Conservation (phyloP, 345 rosid genomes). For the Erucastrum elatum region DNA sequence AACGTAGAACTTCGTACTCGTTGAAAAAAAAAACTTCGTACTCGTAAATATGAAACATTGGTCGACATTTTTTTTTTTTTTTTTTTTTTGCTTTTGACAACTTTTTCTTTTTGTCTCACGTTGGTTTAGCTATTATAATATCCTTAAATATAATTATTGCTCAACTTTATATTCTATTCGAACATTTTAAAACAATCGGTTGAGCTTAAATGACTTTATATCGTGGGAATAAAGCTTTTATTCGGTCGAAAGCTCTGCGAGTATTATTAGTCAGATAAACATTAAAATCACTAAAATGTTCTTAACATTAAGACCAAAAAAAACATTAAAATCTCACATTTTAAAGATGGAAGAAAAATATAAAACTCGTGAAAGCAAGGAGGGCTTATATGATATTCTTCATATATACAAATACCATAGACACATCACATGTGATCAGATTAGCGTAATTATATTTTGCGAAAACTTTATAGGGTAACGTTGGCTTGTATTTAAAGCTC, state of each 20-base stretch:
- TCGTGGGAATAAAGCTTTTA: neutral
- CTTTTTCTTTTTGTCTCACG: conserved; percentile 4
- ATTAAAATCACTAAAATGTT: neutral
- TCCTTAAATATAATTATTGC: neutral
- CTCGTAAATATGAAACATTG: neutral
- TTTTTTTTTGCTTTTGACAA: neutral
- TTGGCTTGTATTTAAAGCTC: neutral
- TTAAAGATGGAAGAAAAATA: neutral
- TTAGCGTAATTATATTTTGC: neutral
- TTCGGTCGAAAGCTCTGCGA: neutral
- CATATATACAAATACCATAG: neutral
- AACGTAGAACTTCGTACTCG: neutral
- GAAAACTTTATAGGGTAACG: neutral
- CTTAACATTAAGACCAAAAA: too few species aligned
- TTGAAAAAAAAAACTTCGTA: conserved; percentile 1
- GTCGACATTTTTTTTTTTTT: neutral
- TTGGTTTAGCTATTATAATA: conserved; percentile 1
- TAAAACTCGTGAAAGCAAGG: neutral
- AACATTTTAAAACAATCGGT: neutral
- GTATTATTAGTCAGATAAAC: neutral
- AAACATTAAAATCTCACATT: neutral
- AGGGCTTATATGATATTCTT: neutral
- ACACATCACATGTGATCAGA: neutral
- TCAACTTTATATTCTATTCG: conserved; percentile 5
- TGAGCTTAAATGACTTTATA: neutral